Conservation (phyloP, 2,329 filamentous ascomycete species). For the Aplosporella prunicola region DNA sequence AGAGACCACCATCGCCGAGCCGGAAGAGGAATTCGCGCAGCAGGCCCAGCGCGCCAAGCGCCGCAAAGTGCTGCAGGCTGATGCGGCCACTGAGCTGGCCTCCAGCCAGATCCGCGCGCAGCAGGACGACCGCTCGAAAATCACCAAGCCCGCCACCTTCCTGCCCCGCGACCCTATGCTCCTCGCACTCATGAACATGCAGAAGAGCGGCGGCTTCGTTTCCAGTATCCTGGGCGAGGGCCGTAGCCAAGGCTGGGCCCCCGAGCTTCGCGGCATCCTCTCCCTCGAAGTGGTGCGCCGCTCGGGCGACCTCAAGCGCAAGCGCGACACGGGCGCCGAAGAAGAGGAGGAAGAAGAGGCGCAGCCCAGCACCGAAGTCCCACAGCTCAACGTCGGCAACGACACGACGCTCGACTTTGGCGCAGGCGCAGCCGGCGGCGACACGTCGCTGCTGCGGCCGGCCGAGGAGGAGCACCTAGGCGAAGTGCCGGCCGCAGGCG, state of each 20-base stretch:
- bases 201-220: slow-evolving; percentile 83
- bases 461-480: slow-evolving; percentile 14
- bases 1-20: slow-evolving; percentile 32
- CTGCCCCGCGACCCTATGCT: slow-evolving; percentile 80
- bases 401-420: slow-evolving; percentile 33
- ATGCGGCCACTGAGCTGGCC: slow-evolving; percentile 68
- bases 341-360: slow-evolving; percentile 52
- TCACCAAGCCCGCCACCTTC: slow-evolving; percentile 73
- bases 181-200: slow-evolving; percentile 81
- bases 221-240: slow-evolving; percentile 76
- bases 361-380: slow-evolving; percentile 30
- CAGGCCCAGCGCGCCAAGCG: slow-evolving; percentile 68
- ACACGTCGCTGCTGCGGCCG: slow-evolving; percentile 18
- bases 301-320: slow-evolving; percentile 78
- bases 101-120: slow-evolving; percentile 74
- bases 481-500: neutral
- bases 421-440: slow-evolving; percentile 25
- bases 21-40: slow-evolving; percentile 43
- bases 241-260: slow-evolving; percentile 72
- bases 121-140: slow-evolving; percentile 76
- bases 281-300: slow-evolving; percentile 72
- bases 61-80: slow-evolving; percentile 73
- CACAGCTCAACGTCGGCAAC: slow-evolving; percentile 51
- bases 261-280: slow-evolving; percentile 85
- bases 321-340: slow-evolving; percentile 78